Conservation (phyloP, 2,329 filamentous ascomycete genomes). For the Gaeumannomyces sp. region DNA sequence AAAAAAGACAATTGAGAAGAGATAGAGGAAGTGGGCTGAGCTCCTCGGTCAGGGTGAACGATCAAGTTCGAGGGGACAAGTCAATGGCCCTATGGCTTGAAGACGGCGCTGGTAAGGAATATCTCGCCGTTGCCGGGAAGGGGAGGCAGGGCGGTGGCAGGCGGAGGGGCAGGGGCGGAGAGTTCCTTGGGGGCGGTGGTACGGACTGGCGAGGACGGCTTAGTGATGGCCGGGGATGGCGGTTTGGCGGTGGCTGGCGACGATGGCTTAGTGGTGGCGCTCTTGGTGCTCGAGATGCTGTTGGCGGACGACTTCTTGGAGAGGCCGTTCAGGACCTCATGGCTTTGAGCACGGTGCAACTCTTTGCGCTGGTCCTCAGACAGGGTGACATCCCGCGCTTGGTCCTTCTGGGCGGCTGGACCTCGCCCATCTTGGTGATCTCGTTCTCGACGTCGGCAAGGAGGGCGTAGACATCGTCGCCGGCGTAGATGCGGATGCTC, state of each 20-base stretch:
- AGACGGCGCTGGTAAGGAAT: slow-evolving; percentile 45
- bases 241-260: slow-evolving; percentile 8
- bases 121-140: slow-evolving; percentile 25
- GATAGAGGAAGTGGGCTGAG: not conserved
- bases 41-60: slow-evolving; percentile 2
- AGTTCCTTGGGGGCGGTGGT: not conserved
- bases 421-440: slow-evolving; percentile 37
- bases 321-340: slow-evolving; percentile 40
- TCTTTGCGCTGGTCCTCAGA: slow-evolving; percentile 32
- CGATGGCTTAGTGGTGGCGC: slow-evolving; percentile 11
- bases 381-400: slow-evolving; percentile 17
- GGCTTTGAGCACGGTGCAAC: slow-evolving; percentile 43
- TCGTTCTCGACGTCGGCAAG: slow-evolving; percentile 61
- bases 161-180: not conserved
- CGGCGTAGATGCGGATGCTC: slow-evolving; percentile 63
- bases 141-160: not conserved
- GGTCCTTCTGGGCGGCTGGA: slow-evolving; percentile 13
- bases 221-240: slow-evolving; percentile 11
- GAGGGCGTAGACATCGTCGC: slow-evolving; percentile 59
- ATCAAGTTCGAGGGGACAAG: not conserved
- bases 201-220: slow-evolving; percentile 5
- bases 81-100: slow-evolving; percentile 29
- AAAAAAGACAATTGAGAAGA: not conserved
- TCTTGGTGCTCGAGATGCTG: slow-evolving; percentile 15
- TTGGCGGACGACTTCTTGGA: slow-evolving; percentile 25